phyloP scores from a whole-genome alignment of 495 filamentous ascomycete species.

The Copromyces sp. region DNA sequence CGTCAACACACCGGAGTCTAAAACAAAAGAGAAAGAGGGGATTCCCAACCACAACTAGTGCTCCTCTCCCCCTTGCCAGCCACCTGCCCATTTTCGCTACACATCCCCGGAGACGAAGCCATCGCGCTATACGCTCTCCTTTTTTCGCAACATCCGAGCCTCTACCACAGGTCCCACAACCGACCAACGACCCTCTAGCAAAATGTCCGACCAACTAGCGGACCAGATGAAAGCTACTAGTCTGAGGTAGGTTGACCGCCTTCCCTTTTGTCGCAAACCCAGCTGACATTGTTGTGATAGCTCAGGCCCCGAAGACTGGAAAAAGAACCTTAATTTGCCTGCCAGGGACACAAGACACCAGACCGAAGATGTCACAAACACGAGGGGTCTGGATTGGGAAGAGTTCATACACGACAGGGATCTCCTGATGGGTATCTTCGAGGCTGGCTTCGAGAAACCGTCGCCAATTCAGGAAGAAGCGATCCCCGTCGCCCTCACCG shows the following conservation, averaged over 20 bases:
- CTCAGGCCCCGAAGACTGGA: conserved; percentile 59
- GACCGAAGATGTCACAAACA: conserved; percentile 97
- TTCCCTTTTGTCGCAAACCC: conserved; percentile 5
- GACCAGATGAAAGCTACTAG: conserved; percentile 62
- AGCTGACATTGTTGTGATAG: conserved; percentile 33
- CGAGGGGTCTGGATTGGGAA: conserved; percentile 94
- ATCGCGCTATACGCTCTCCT: background rate
- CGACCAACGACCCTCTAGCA: background rate
- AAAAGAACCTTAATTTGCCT: conserved; percentile 64
- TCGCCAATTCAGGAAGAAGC: conserved; percentile 99
- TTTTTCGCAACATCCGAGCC: background rate
- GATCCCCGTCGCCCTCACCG: conserved; percentile 91
- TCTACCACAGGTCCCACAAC: background rate
- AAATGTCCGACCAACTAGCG: conserved; percentile 46
- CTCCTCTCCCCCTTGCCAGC: background rate
- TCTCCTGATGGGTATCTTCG: conserved; percentile 97
- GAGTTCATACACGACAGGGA: conserved; percentile 92
- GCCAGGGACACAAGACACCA: conserved; percentile 80
- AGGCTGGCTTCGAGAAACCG: conserved; percentile 96
- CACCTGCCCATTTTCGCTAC: background rate
- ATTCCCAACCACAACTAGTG: background rate
- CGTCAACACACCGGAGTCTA: background rate
- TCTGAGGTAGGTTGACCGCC: conserved; percentile 46
- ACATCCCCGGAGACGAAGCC: background rate
- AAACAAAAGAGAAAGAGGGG: background rate